A percentile compares a stretch with the other conserved stretches of the same genome.
Evolutionary conservation across 2,329 filamentous ascomycete genomes (phyloP).

Genomic region (Fusarium goolgardi): DNA sequence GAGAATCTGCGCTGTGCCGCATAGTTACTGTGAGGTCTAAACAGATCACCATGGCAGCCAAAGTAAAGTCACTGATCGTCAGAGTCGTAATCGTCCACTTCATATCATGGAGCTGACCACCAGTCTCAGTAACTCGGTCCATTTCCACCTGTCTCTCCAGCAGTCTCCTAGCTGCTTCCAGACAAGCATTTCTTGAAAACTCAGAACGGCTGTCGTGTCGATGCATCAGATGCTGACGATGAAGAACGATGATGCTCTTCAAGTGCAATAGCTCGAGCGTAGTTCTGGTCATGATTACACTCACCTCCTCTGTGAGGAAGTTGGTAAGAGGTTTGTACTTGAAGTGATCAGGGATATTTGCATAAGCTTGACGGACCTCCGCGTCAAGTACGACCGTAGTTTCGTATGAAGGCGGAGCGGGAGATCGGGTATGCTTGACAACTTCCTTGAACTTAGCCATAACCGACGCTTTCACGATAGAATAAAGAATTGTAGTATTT

Average conservation of each 20-base stretch:
- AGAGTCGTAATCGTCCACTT: slow-evolving; percentile 60
- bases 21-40: slow-evolving; percentile 49
- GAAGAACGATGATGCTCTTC: slow-evolving; percentile 51
- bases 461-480: slow-evolving; percentile 46
- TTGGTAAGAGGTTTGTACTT: slow-evolving; percentile 42
- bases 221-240: slow-evolving; percentile 46
- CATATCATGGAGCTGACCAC: slow-evolving; percentile 57
- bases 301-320: slow-evolving; percentile 45
- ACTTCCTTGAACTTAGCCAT: slow-evolving; percentile 46
- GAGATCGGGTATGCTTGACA: slow-evolving; percentile 34
- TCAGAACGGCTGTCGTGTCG: slow-evolving; percentile 23
- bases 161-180: slow-evolving; percentile 45
- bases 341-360: slow-evolving; percentile 41
- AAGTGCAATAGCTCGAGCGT: slow-evolving; percentile 49
- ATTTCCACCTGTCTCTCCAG: slow-evolving; percentile 49
- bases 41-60: slow-evolving; percentile 64
- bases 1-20: background rate
- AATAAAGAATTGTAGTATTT: slow-evolving; percentile 41
- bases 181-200: slow-evolving; percentile 40
- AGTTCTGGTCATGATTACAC: slow-evolving; percentile 44
- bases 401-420: slow-evolving; percentile 17
- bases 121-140: slow-evolving; percentile 52
- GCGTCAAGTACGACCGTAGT: slow-evolving; percentile 38
- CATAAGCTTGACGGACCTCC: slow-evolving; percentile 38
- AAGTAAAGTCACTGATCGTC: slow-evolving; percentile 61